These are phyloP conservation scores for Zychaea mexicana DNA, from an alignment of 371 early-diverging fungal species.

Conservation along the genomic window DNA sequence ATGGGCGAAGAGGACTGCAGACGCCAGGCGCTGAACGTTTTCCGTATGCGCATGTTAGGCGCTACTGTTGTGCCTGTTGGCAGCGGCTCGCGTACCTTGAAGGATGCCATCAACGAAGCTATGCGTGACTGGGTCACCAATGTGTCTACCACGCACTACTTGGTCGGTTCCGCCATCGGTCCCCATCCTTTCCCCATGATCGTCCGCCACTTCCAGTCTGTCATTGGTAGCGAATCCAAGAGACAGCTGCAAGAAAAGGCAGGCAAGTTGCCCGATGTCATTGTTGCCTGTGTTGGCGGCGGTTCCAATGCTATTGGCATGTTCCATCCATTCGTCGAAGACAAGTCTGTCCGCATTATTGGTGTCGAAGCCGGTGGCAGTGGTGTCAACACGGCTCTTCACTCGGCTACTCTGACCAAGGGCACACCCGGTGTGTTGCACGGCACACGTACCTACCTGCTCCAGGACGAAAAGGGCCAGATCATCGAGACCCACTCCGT, in stretches of 20 bases:
- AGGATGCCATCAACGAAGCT: conserved; percentile 98
- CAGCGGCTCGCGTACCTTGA: conserved; percentile 84
- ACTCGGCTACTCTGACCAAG: conserved; percentile 88
- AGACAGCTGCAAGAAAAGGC: conserved; percentile 80
- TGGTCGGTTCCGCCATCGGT: conserved; percentile 97
- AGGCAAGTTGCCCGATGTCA: conserved; percentile 87
- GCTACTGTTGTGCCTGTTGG: conserved; percentile 89
- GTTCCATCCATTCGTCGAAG: conserved; percentile 93
- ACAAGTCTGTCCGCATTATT: conserved; percentile 78
- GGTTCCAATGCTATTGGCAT: conserved; percentile 97
- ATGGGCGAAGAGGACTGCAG: conserved; percentile 97
- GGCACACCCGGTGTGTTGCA: conserved; percentile 96
- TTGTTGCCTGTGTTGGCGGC: conserved; percentile 94
- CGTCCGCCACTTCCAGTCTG: conserved; percentile 96
- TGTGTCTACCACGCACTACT: conserved; percentile 90
- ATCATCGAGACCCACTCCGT: conserved; percentile 95
- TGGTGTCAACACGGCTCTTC: conserved; percentile 81
- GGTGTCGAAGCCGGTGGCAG: conserved; percentile 96
- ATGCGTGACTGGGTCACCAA: conserved; percentile 99
- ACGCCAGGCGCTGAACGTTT: conserved; percentile 94
- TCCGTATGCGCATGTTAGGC: conserved; percentile 94
- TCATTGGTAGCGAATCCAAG: conserved; percentile 87
- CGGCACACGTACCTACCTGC: conserved; percentile 91
- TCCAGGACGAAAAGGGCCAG: conserved; percentile 94
- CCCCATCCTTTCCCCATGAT: conserved; percentile 94